Conservation (phyloP, 1,139 yeast genomes). For the Sugiyamaella castrensis region DNA sequence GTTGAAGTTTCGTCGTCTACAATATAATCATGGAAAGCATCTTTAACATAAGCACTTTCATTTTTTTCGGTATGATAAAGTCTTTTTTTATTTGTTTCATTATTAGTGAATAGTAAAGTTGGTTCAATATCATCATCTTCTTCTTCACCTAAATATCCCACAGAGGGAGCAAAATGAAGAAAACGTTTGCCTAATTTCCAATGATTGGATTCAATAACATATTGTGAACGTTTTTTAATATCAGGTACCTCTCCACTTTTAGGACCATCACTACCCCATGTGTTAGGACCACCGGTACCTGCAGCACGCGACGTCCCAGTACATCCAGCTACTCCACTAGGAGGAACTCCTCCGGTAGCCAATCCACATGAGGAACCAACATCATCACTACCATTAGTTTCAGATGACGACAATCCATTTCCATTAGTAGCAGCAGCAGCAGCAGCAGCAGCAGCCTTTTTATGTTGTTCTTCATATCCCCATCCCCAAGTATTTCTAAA, state of each 20-base stretch:
- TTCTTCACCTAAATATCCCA: constrained; percentile 54
- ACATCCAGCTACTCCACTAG: too few relatives aligned
- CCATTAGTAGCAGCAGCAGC: too few relatives aligned
- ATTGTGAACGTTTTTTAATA: constrained; percentile 31
- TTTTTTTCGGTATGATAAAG: constrained; percentile 64
- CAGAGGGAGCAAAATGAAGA: constrained; percentile 82
- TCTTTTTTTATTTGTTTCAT: constrained; percentile 73
- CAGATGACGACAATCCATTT: too few relatives aligned
- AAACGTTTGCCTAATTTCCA: constrained; percentile 70
- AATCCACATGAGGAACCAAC: neutral
- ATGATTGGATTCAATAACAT: constrained; percentile 60
- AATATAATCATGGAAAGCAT: constrained; percentile 85
- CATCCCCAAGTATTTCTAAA: constrained; percentile 94
- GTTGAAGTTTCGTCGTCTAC: constrained; percentile 58
- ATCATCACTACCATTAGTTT: neutral
- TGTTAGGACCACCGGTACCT: neutral
- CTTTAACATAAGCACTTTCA: constrained; percentile 61
- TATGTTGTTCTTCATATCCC: constrained; percentile 45
- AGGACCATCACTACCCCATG: constrained; percentile 9
- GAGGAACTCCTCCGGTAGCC: too few relatives aligned
- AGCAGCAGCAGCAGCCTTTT: too few relatives aligned
- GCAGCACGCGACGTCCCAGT: too few relatives aligned
- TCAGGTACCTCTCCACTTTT: constrained; percentile 13
- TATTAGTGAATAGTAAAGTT: constrained; percentile 75
- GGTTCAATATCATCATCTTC: constrained; percentile 71